Base-by-base conservation (phyloP, 306 rosid genomes). In the Luffa aegyptiaca region DNA sequence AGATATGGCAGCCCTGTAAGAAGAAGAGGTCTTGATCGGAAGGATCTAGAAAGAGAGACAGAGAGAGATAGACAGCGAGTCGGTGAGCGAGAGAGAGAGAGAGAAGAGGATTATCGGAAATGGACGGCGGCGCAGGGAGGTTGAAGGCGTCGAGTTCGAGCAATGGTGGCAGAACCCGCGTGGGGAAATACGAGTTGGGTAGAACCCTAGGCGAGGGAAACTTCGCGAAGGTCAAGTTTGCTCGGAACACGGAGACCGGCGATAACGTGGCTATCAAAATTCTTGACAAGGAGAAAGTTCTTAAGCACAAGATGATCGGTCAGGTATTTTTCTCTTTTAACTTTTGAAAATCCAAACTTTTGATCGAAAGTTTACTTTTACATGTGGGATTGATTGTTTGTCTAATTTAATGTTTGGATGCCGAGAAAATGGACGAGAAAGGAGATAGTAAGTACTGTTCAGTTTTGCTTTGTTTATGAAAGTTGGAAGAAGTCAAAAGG, bases 1-100 rank as follows among this genome's bases (percentile, higher is more conserved):
- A 87, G 83, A 93, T 94, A 0, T 94, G 98, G 98, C 98, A 92
- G 58, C 98, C 98, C 0, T 90, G 97, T 57, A 94, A 94, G 94
- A 94, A 92, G 98, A 94, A 94, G 92, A 85, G 98, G 75, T 83
- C 51, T 62, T 88, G 81, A 85, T 83, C 75, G 70, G 26, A 14
- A 59, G 42, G 26, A 48, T 80, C 69, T 77, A 64, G 55, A 69
- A 5, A 31, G 6, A 20, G 76, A 58, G 57, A 61, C 44, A 61
- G 73, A 39, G 13, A 18, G 55, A 46, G 4, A 62, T 53, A 53
- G 31, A 26, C 31, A 26, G 31, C 31, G 3, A 7, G 58, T 17
- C 21, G 21, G 26, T 2, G 31, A 2, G 42, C 36, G 65, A 48
- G 42, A 26, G 17, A 44, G 79, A 3, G 59, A 64, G 49, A 36